Evolutionary conservation across 1,284 basidiomycete species (phyloP).

Genomic region (Papiliotrema laurentii): DNA sequence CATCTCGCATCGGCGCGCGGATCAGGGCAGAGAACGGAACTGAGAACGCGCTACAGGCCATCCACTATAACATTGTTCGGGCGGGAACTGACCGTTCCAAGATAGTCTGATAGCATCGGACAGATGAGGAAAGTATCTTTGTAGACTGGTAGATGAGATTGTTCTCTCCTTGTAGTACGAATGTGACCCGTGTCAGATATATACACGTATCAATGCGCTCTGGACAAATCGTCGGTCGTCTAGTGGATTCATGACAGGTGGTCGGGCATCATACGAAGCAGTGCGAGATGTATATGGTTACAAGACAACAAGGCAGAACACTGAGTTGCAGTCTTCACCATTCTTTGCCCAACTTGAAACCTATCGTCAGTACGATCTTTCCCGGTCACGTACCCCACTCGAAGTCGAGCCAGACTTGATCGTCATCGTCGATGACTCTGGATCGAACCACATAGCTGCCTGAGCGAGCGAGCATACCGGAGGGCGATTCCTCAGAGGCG

Average conservation of each 20-base stretch:
- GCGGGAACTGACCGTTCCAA: slow-evolving; percentile 30
- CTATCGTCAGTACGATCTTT: slow-evolving; percentile 19
- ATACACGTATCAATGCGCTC: too few relatives aligned
- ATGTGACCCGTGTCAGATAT: too few relatives aligned
- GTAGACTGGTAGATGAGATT: too few relatives aligned
- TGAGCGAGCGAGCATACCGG: slow-evolving; percentile 55
- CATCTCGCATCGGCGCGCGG: slow-evolving; percentile 58
- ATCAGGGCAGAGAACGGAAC: slow-evolving; percentile 55
- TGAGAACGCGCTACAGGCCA: slow-evolving; percentile 34
- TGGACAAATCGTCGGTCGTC: too few relatives aligned
- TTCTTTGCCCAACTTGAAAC: slow-evolving; percentile 47
- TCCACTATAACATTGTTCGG: slow-evolving; percentile 33
- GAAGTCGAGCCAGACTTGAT: slow-evolving; percentile 46
- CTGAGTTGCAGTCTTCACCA: too few relatives aligned
- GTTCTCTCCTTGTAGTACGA: too few relatives aligned
- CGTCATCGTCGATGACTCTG: slow-evolving; percentile 54
- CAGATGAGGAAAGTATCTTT: too few relatives aligned
- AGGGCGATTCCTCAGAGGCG: slow-evolving; percentile 49
- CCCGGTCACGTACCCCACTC: slow-evolving; percentile 41
- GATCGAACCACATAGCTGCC: slow-evolving; percentile 53
- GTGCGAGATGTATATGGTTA: too few relatives aligned
- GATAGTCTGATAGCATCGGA: slow-evolving; percentile 10
- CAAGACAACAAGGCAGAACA: too few relatives aligned
- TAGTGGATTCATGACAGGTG: too few relatives aligned
- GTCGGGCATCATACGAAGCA: too few relatives aligned